Conservation (phyloP, 2,329 filamentous ascomycete species). For the Pochonia chlamydosporia region DNA sequence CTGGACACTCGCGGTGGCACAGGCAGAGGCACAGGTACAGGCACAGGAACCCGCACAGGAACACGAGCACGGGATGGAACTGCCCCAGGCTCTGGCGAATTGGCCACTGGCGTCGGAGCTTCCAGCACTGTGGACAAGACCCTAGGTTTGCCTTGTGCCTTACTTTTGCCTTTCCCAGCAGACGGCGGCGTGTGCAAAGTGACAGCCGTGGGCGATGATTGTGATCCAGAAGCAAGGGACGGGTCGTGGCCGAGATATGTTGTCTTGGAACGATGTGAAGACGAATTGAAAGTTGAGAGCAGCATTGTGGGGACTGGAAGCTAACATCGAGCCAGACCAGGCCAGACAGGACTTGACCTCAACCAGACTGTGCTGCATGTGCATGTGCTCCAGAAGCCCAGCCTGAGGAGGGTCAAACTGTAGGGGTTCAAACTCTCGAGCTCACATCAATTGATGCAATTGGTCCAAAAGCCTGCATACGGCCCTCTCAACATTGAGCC, state of each 20-base stretch:
- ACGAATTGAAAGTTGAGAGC: neutral
- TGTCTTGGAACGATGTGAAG: constrained; percentile 3
- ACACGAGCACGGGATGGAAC: too few relatives aligned
- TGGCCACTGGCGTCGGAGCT: neutral
- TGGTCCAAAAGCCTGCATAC: too few relatives aligned
- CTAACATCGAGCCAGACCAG: too few relatives aligned
- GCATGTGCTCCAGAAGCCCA: too few relatives aligned
- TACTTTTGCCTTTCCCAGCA: too few relatives aligned
- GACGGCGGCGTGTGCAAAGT: neutral
- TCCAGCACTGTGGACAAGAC: constrained; percentile 3
- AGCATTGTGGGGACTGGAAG: neutral
- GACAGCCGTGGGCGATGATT: neutral
- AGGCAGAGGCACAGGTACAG: neutral
- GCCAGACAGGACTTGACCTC: too few relatives aligned
- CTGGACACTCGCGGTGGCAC: constrained; percentile 3
- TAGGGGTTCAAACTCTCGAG: too few relatives aligned
- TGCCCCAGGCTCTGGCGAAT: neutral
- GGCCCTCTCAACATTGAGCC: too few relatives aligned
- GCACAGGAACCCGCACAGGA: neutral
- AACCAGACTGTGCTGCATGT: too few relatives aligned
- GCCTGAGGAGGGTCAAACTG: too few relatives aligned
- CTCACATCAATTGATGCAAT: too few relatives aligned
- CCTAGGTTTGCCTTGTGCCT: neutral
- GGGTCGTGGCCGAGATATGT: constrained; percentile 1
- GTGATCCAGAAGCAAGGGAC: neutral